Percentiles rank a stretch among this genome's conserved stretches.
Evolutionary conservation across 148 eudicot species (phyloP).

Genomic region (Rhododendron williamsianum): DNA sequence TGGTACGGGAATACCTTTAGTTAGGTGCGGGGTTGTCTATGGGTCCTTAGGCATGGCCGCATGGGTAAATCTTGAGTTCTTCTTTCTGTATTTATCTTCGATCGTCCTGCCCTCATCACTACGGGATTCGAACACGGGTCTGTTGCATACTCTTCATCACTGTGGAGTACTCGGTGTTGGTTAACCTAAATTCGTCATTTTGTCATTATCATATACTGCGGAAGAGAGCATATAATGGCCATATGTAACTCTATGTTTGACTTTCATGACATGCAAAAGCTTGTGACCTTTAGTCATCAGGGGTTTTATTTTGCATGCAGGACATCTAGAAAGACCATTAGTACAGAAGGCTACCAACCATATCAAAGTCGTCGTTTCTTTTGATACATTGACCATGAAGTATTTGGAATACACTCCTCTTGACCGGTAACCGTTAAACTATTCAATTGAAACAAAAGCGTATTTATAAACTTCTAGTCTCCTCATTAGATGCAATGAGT

Average conservation of each 20-base stretch:
- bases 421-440: slow-evolving; percentile 48
- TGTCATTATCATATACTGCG: not conserved
- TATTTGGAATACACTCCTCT: slow-evolving; percentile 89
- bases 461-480: not conserved
- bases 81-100: not conserved
- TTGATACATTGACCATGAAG: slow-evolving; percentile 50
- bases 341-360: not conserved
- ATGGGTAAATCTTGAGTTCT: not conserved
- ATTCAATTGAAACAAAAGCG: not conserved
- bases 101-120: not conserved
- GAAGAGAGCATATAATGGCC: not conserved
- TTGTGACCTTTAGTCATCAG: not conserved
- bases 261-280: not conserved
- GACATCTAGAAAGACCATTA: not conserved
- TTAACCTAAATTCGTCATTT: not conserved
- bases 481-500: not conserved
- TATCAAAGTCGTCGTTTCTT: not conserved
- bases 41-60: not conserved
- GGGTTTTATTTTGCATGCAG: not conserved
- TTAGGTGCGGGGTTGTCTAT: not conserved
- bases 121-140: not conserved
- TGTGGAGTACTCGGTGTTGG: not conserved
- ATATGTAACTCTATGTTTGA: not conserved
- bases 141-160: not conserved
- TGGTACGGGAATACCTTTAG: not conserved